Base-by-base conservation (phyloP, 768 basidiomycete genomes). In the Tremella fuciformis region DNA sequence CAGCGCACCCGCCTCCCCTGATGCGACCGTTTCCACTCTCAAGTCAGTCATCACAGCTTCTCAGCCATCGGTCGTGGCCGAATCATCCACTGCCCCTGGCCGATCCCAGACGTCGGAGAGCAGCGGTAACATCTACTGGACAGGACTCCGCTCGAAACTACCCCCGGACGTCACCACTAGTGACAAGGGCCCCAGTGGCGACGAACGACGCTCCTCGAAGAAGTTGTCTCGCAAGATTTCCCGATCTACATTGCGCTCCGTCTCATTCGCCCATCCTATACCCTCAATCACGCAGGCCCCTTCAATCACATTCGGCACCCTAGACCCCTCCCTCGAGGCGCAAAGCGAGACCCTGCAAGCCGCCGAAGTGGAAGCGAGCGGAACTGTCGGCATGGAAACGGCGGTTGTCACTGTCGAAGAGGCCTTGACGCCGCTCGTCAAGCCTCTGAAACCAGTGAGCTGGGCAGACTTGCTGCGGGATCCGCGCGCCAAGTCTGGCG, bases 401-500 rank as follows among this genome's bases (percentile, higher is more conserved):
- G 8, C 34, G 19, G 13, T 34, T 8, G 37, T 57, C n/a, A 8
- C 58, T 8, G 22, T 47, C 13, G 55, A 38, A 16, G 16, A 39
- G 24, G 18, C 59, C 7, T 8, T 57, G n/a, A 18, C 70, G 21
- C 19, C 56, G 19, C 57, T 58, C 49, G 16, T 24, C 41, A 55
- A 59, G 16, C 39, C 56, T 49, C 54, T 57, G 7, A 69, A 67
- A 48, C 67, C 71, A 8, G 41, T 48, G 18, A 60, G 59, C 38
- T 76, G 75, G 75, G 75, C 75, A 9, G 66, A 70, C 13, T 55
- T 70, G 15, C 54, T 71, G 25, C 50, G 59, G 53, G 53, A 57
- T 7, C 51, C 68, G 11, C 57, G 66, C 29, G 63, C 70, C 39
- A 50, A 37, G 18, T 25, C 52, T 48, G 48, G 41, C 19, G 38